Base-by-base conservation (phyloP, 768 basidiomycete species). In the Suillus lakei region DNA sequence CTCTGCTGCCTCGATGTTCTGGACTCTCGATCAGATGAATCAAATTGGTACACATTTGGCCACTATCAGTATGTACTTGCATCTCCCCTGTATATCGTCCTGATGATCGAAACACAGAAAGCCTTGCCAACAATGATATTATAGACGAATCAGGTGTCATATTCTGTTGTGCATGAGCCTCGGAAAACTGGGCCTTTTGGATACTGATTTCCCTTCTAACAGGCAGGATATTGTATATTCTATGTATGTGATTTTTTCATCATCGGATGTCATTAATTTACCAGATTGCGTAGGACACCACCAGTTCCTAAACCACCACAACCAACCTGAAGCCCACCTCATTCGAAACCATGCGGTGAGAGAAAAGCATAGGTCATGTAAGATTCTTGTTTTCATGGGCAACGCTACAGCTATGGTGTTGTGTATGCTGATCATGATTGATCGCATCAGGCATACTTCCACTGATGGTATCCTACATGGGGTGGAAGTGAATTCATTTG, bases 181-280 rank as follows among this genome's bases (percentile, higher is more conserved):
- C 21, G 9, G 4, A 44, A n/a, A n/a, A n/a, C 21, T 5, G n/a
- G 44, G n/a, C 4, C n/a, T n/a, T n/a, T n/a, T n/a, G n/a, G n/a
- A 44, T 3, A n/a, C 43, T 44, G 3, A 44, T 44, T 0, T 10
- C 43, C 18, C 18, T 8, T 21, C 6, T 30, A 15, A 60, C 30
- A 43, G 59, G 34, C 59, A 60, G 44, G 18, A 41, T 39, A 4
- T 43, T 39, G 39, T 30, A 60, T 60, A 60, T 39, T 6, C 59
- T 60, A 28, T 0, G 4, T 60, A 43, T 13, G 59, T 18, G 2
- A 26, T n/a, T 12, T 43, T 43, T 13, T n/a, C n/a, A 39, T 15
- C n/a, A n/a, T 41, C 39, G n/a, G n/a, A n/a, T 2, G 15, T 60
- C 26, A 34, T 60, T 26, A 16, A 41, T 60, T 23, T n/a, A 7